These are phyloP conservation scores for Pseudopithomyces maydicus DNA, from an alignment of 2,329 filamentous ascomycete genomes.

Conservation along the genomic window DNA sequence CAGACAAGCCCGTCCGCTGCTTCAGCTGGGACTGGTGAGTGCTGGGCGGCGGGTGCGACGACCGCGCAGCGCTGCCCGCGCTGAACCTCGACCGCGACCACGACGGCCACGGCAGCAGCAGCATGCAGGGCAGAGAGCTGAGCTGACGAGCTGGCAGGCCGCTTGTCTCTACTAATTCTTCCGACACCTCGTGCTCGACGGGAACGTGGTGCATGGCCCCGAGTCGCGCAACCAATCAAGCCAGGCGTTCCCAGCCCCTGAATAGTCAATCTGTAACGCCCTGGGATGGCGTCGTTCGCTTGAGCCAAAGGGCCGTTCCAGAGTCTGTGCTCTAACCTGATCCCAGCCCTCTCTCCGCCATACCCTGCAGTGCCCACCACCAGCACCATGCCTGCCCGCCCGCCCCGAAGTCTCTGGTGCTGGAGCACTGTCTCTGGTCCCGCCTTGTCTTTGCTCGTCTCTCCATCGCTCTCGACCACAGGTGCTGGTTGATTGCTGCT, in stretches of 20 bases:
- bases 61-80: not conserved
- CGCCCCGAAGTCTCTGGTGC: constrained; percentile 26
- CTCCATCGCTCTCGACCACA: constrained; percentile 13
- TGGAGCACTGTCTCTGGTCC: constrained; percentile 25
- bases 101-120: not conserved
- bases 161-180: not conserved
- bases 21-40: too few species aligned
- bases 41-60: not conserved
- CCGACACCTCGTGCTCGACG: not conserved
- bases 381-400: constrained; percentile 5
- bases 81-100: not conserved
- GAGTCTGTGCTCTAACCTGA: constrained; percentile 8
- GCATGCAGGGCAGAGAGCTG: not conserved
- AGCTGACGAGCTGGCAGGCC: constrained; percentile 2
- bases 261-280: constrained; percentile 21
- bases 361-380: constrained; percentile 1
- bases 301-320: constrained; percentile 10
- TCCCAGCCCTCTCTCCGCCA: constrained; percentile 7
- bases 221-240: constrained; percentile 37
- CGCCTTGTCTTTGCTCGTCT: constrained; percentile 23
- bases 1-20: not conserved
- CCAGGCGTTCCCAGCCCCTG: constrained; percentile 22
- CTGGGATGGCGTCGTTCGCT: constrained; percentile 28
- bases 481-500: constrained; percentile 19
- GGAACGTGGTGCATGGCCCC: constrained; percentile 29